These are phyloP conservation scores for Oryza rufipogon DNA, from an alignment of 176 grass and related monocot genomes.

Conservation along the genomic window DNA sequence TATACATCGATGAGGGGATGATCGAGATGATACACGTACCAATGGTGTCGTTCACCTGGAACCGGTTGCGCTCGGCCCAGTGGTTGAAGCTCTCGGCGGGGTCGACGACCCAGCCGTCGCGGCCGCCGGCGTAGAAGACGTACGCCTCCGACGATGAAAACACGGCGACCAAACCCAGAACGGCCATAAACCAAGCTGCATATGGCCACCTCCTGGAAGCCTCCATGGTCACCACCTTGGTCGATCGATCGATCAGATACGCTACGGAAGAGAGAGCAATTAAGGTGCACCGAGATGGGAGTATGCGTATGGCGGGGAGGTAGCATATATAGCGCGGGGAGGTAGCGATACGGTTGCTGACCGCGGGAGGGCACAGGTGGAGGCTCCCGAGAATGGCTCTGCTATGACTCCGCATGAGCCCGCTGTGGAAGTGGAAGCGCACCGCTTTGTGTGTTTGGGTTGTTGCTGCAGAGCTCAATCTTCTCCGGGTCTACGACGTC, in stretches of 20 bases:
- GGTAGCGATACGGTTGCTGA: constrained; percentile 32
- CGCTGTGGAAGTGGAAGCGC: not conserved
- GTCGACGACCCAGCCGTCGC: constrained; percentile 71
- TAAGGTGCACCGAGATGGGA: not conserved
- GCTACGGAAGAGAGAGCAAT: not conserved
- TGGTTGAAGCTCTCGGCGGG: constrained; percentile 79
- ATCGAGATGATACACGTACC: constrained; percentile 39
- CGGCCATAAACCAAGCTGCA: not conserved
- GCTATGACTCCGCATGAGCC: constrained; percentile 20
- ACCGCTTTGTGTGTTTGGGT: constrained; percentile 23
- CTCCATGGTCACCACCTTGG: not conserved
- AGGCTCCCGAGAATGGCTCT: constrained; percentile 3
- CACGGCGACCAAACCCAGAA: constrained; percentile 26
- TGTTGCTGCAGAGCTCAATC: not conserved
- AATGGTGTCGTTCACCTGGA: constrained; percentile 78
- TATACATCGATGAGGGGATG: not conserved
- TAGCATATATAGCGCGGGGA: constrained; percentile 6
- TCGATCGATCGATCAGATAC: not conserved
- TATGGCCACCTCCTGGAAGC: not conserved
- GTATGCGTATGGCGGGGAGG: not conserved
- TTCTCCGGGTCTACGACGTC: constrained; percentile 22
- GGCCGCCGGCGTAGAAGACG: constrained; percentile 73
- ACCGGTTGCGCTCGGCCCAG: constrained; percentile 75
- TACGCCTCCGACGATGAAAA: constrained; percentile 54
- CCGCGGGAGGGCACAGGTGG: constrained; percentile 22